A percentile compares a stretch with the other conserved stretches of the same genome.
These are phyloP conservation scores for Heterobasidion parviporum DNA, from an alignment of 1,284 basidiomycete species.

Conservation along the genomic window DNA sequence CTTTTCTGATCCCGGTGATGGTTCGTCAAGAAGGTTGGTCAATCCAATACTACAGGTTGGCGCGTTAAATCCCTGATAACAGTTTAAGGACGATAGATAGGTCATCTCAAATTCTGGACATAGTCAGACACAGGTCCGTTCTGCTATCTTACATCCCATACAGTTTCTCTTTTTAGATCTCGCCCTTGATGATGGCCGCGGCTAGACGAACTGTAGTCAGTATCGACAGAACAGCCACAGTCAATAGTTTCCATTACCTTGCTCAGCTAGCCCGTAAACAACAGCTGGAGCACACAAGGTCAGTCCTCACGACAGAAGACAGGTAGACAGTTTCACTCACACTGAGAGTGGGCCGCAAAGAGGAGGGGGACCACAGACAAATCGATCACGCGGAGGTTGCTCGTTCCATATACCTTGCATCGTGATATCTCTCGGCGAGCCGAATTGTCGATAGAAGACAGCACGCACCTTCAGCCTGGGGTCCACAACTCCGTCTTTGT, in stretches of 20 bases:
- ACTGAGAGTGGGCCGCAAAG: constrained; percentile 30
- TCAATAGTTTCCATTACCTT: constrained; percentile 1
- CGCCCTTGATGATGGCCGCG: constrained; percentile 10
- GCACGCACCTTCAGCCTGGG: constrained; percentile 21
- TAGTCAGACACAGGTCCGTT: too few relatives aligned
- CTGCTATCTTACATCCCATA: too few relatives aligned
- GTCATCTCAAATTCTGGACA: too few relatives aligned
- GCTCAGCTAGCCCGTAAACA: constrained; percentile 12
- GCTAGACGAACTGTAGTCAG: constrained; percentile 1
- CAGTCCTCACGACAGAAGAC: neutral
- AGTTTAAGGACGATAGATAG: too few relatives aligned
- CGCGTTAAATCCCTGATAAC: too few relatives aligned
- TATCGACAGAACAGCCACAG: neutral
- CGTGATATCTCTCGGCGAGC: too few relatives aligned
- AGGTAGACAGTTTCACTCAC: neutral
- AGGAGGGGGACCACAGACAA: constrained; percentile 36
- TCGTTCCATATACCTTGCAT: constrained; percentile 39
- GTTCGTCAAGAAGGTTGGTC: too few relatives aligned
- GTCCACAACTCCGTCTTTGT: constrained; percentile 53
- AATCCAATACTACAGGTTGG: too few relatives aligned
- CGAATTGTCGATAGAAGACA: neutral
- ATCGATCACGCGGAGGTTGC: constrained; percentile 45
- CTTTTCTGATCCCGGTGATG: too few relatives aligned
- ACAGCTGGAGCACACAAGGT: constrained; percentile 5
- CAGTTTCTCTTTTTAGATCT: neutral